Evolutionary conservation across 148 eudicot genomes (phyloP), one percentile per base, ranked within the genome.

Genomic region (Limonium bicolor): DNA sequence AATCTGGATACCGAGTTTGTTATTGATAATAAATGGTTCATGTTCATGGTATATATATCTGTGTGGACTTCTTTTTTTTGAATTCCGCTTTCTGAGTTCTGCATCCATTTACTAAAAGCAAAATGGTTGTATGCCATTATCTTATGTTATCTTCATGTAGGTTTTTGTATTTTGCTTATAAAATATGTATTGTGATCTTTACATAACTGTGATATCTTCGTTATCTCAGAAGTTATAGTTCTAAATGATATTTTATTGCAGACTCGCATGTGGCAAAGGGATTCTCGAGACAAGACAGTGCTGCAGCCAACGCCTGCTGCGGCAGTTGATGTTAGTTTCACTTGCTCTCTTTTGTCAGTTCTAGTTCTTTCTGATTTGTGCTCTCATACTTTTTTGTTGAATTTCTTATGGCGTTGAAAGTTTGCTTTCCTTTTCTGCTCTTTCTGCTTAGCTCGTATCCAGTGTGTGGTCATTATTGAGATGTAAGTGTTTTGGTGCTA

Each of bases 231-330:
- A 34, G 4, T 6, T 15, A 32, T 10, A 32, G 36, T 32, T 12
- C 11, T 32, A 5, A 32, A 32, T 2, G 36, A 2, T 38, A 17
- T 20, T 22, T 35, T 43, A 55, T 16, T 58, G 46, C 69, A 88
- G 97, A 56, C 52, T 51, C 94, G 95, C 53, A 72, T 78, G 87
- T 72, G 70, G 71, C 99, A 90, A 59, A 78, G 82, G 25, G 99
- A 84, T 69, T 62, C 82, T 27, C 72, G 78, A 64, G 95, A 84
- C 36, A 70, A 93, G 51, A 80, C 85, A 26, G 53, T 64, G 28
- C 67, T 90, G 69, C 99, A 90, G 62, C 93, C 95, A 39, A 80
- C 80, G 35, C 85, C 95, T 7, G 99, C 71, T 16, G 99, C 99
- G 46, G 79, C 79, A 64, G 64, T 90, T 50, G 99, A 90, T 78